Base-by-base conservation (phyloP, 768 basidiomycete genomes). In the Hypholoma fasciculare region DNA sequence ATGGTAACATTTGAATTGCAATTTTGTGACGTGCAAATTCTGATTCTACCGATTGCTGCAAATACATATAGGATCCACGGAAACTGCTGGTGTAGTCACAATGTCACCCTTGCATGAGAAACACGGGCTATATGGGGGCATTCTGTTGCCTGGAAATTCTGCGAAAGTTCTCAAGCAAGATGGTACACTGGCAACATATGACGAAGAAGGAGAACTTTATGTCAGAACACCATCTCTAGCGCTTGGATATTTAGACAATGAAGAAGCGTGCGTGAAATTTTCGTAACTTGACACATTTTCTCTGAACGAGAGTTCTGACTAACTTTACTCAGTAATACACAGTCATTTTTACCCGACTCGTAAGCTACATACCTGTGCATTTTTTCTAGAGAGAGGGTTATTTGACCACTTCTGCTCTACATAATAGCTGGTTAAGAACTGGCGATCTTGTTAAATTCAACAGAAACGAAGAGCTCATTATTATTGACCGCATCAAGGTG, bases 401-500 rank as follows among this genome's bases (percentile, higher is more conserved):
- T 36, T 14, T 48, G 13, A 38, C 8, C 16, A 14, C 12, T 17
- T 40, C 16, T 11, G 6, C 42, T 20, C 26, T 16, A 4, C 23
- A 23, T 23, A 23, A 23, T 23, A 58, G 57, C n/a, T 58, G 57
- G 57, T 26, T 58, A 44, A 46, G 57, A 42, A 53, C 57, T 1
- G 57, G 57, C 2, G 57, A 58, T 49, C 51, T 58, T 9, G 57
- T 58, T 26, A 58, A 46, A 58, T 46, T 58, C 26, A 51, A 54
- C 38, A 23, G 17, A 42, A 48, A 47, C 16, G 51, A 53, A 23
- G 57, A 58, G 34, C 47, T 58, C 14, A 49, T 58, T 17, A 51
- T 58, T n/a, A 19, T 58, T 48, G 57, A 58, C 39, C 57, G 57
- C 26, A 52, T 58, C 44, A 58, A 58, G 52, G 57, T 58, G 23